Base-by-base conservation (phyloP, 106 monocot species). In the Apostasia shenzhenica region DNA sequence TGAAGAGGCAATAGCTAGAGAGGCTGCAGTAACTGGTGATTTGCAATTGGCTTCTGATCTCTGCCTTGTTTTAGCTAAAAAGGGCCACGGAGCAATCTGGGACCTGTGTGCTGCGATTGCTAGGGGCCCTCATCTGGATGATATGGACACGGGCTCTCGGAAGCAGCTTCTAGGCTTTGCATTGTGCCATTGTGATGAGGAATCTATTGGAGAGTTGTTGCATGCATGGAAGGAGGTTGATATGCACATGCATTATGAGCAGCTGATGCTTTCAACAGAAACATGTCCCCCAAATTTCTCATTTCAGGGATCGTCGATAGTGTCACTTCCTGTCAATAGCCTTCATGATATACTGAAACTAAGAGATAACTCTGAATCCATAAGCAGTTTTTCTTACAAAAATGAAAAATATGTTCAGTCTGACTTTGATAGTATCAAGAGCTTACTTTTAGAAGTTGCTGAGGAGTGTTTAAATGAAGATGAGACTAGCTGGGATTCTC, bases 91-190 rank as follows among this genome's bases (percentile, higher is more conserved):
- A 59, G 61, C 84, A 2, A 82, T 89, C 49, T 97, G 97, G 97
- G 97, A 97, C 67, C 64, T 97, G 41, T 92, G 92, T 76, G 82
- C 86, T 72, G 86, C 92, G 74, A 87, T 97, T 83, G 97, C 92
- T 53, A 84, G 85, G 77, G 92, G 92, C n/a, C 89, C 88, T 39
- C 59, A 76, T 48, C 73, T 95, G 61, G 92, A 97, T 45, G 90
- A 82, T 59, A 80, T 97, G 82, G 92, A 92, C 72, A 71, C 73
- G 38, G 66, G 75, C 75, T 82, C 97, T 54, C 73, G 89, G 40
- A 92, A 79, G 57, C 77, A 87, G 67, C 83, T 97, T 12, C 61
- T 97, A n/a, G 87, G 97, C 45, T 97, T 97, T 83, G 73, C 92
- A 77, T 82, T 97, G 59, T 73, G 83, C 66, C 82, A 97, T 49